Conservation (phyloP, 2,329 filamentous ascomycete species). For the Xenoacremonium recifei region DNA sequence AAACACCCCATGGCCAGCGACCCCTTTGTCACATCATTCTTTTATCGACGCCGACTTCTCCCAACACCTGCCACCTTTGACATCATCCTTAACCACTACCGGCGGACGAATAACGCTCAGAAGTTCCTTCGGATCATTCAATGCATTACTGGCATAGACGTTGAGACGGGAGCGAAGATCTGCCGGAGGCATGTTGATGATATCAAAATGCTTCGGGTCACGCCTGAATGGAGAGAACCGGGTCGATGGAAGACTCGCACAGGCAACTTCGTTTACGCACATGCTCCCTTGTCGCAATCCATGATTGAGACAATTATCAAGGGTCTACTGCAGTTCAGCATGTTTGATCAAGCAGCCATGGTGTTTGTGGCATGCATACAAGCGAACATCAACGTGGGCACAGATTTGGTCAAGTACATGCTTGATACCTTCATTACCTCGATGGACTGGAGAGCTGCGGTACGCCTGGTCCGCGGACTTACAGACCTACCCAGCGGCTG, state of each 20-base stretch:
- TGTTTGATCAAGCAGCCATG: slow-evolving; percentile 42
- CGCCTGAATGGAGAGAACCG: slow-evolving; percentile 29
- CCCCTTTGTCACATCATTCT: slow-evolving; percentile 51
- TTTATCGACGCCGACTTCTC: slow-evolving; percentile 40
- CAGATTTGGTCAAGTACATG: slow-evolving; percentile 33
- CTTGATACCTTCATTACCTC: slow-evolving; percentile 41
- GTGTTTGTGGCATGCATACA: slow-evolving; percentile 41
- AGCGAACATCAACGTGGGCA: slow-evolving; percentile 31
- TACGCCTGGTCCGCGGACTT: slow-evolving; percentile 30
- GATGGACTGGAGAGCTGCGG: slow-evolving; percentile 39
- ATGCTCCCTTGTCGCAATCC: slow-evolving; percentile 35
- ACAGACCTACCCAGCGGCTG: slow-evolving; percentile 23
- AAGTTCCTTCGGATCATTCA: slow-evolving; percentile 44
- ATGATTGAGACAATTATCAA: slow-evolving; percentile 46
- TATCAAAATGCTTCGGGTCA: slow-evolving; percentile 28
- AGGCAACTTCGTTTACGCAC: slow-evolving; percentile 39
- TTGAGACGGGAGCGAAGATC: slow-evolving; percentile 37
- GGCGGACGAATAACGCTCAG: slow-evolving; percentile 36
- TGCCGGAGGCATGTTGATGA: slow-evolving; percentile 33
- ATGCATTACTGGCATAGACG: slow-evolving; percentile 45
- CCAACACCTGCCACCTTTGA: slow-evolving; percentile 50
- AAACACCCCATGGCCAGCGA: slow-evolving; percentile 50
- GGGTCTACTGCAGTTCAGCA: slow-evolving; percentile 47
- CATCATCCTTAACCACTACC: slow-evolving; percentile 52
- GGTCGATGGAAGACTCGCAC: slow-evolving; percentile 20